Conservation (phyloP, 2,329 filamentous ascomycete species). For the Diaporthe citriasiana region DNA sequence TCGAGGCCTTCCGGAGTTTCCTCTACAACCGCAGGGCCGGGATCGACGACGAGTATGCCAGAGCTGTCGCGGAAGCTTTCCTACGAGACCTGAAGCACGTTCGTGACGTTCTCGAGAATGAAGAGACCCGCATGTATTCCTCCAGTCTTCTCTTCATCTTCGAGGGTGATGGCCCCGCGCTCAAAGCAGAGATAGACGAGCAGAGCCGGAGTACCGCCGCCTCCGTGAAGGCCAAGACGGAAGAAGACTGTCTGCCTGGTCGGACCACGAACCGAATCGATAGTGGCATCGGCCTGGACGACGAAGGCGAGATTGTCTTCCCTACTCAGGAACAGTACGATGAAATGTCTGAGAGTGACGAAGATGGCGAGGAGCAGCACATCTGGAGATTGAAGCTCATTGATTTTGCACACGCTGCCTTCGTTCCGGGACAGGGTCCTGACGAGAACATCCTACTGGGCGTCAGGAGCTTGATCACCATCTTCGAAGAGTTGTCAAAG, state of each 20-base stretch:
- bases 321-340: slow-evolving; percentile 49
- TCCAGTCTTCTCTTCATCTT: slow-evolving; percentile 74
- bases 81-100: slow-evolving; percentile 66
- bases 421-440: slow-evolving; percentile 83
- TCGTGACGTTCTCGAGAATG: slow-evolving; percentile 64
- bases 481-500: slow-evolving; percentile 76
- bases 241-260: slow-evolving; percentile 46
- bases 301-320: slow-evolving; percentile 53
- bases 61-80: slow-evolving; percentile 68
- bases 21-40: slow-evolving; percentile 71
- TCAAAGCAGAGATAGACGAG: slow-evolving; percentile 68
- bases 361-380: slow-evolving; percentile 72
- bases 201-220: slow-evolving; percentile 63
- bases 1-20: slow-evolving; percentile 68
- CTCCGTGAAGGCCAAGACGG: slow-evolving; percentile 65
- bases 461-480: slow-evolving; percentile 77
- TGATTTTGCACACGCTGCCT: slow-evolving; percentile 94
- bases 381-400: slow-evolving; percentile 89
- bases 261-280: slow-evolving; percentile 64
- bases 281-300: slow-evolving; percentile 67
- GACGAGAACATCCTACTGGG: slow-evolving; percentile 88
- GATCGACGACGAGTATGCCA: slow-evolving; percentile 71
- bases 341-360: slow-evolving; percentile 61
- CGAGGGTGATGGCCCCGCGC: slow-evolving; percentile 71
- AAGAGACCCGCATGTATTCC: slow-evolving; percentile 76